Evolutionary conservation across 2,329 filamentous ascomycete genomes (phyloP), one percentile per base, ranked within the genome.

Genomic region (Ophiocordyceps robertsii): DNA sequence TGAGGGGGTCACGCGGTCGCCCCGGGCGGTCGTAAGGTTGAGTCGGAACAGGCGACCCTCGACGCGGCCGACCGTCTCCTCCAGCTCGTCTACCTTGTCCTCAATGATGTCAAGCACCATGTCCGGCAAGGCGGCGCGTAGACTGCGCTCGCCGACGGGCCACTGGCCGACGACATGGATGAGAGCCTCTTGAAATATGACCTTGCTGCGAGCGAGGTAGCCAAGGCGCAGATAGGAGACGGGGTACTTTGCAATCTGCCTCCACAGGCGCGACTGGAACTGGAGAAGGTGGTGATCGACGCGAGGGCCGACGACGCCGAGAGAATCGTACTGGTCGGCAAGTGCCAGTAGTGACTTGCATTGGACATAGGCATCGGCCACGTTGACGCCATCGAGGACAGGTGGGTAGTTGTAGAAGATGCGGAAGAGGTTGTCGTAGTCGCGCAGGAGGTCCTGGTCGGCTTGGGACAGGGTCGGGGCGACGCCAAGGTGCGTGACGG

Each of bases 331-430:
- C 68, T 92, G 86, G 62, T 95, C 89, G n/a, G 88, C 90, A 16
- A 95, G 72, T 12, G 79, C 77, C 35, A 96, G 74, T 3, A 96
- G 75, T 12, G 85, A 83, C 63, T 95, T 95, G 73, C 87, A 95
- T 62, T 95, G 87, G 37, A 92, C 81, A 57, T 95, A 95, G 21
- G 89, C 88, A 47, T 88, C 83, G 42, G 88, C 87, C 49, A 96
- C 94, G 59, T 92, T 94, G 59, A 92, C 73, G 24, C 77, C 75
- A 62, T 95, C 89, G 29, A 96, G 73, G 0, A 78, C 57, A 0
- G 90, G 90, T 0, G 87, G 69, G 59, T 93, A 85, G 61, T 95
- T 95, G 70, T 96, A 96, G 68, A 95, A 95, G 47, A 92, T 83
- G 53, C 89, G 84, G 60, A 96, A 93, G 19, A 96, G 73, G 59